Base-by-base conservation (phyloP, 306 rosid genomes). In the Rubus parviflorus region DNA sequence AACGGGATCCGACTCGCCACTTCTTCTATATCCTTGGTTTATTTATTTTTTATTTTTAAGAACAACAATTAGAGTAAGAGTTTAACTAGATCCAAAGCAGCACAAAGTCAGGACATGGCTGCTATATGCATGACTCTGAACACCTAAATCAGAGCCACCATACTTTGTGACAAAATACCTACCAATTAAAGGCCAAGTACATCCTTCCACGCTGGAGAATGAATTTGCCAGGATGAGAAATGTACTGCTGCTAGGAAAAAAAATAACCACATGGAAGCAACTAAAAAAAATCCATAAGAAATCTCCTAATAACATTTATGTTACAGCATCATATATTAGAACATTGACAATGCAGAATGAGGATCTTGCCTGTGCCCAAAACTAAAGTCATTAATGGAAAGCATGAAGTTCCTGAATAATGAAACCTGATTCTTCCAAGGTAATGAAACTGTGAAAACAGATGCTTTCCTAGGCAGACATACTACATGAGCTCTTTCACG, bases 291-390 rank as follows among this genome's bases (percentile, higher is more conserved):
- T 19, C 30, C 77, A 78, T 22, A 16, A 4, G n/a, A 48, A 47
- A 49, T 45, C 25, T 71, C 53, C 82, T 68, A 30, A 68, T 52
- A 11, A 61, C 13, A 45, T 70, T 23, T 42, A 64, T 72, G 58
- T 61, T 64, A 79, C 74, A 66, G 42, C 77, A 60, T 45, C 35
- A 57, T 19, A 78, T 58, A 61, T 57, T 52, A 70, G 51, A 45
- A 43, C 43, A 62, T 58, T 16, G 63, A 51, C 48, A 52, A 23
- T 23, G 47, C 12, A 45, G 53, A 79, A 70, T 41, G 20, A n/a
- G 63, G 47, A 16, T 30, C 61, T 46, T 17, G 62, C 20, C 46
- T 12, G 25, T 45, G 40, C 53, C 68, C 70, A 57, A 45, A 35
- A 48, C 75, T 38, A 16, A 70, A 70, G 73, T 79, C 73, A 72